Conservation (phyloP, 768 basidiomycete species). For the Mrakia hoshinonis region DNA sequence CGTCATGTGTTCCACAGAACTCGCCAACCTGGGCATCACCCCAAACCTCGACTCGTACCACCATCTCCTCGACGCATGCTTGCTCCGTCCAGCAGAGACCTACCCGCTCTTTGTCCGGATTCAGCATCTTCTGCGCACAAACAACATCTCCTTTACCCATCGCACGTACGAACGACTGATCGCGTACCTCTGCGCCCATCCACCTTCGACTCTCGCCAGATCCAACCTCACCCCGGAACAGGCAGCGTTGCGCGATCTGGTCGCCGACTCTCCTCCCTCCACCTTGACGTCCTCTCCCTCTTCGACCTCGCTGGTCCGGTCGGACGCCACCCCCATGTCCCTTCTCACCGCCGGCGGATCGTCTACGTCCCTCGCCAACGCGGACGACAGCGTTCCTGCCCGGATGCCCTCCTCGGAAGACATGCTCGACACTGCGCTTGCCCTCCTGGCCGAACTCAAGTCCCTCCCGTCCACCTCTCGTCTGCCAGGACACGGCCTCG, state of each 20-base stretch:
- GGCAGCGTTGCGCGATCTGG: background rate
- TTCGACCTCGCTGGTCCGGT: background rate
- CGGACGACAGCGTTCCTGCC: background rate
- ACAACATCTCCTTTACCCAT: conserved; percentile 7
- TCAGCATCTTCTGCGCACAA: background rate
- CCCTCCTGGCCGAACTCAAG: no score
- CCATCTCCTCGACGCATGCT: conserved; percentile 22
- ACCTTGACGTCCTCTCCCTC: background rate
- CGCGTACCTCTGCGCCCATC: conserved; percentile 22
- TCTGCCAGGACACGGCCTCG: no score
- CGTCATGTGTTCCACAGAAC: no score
- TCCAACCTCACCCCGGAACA: background rate
- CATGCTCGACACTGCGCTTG: no score
- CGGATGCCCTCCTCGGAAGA: no score
- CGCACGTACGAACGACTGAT: conserved; percentile 22
- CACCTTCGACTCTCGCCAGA: background rate
- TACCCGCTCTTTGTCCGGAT: conserved; percentile 7
- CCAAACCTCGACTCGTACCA: conserved; percentile 25
- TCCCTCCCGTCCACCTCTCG: no score
- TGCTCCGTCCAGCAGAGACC: conserved; percentile 18
- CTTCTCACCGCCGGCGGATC: background rate
- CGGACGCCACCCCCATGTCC: background rate
- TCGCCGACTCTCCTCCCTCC: background rate
- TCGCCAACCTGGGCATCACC: conserved; percentile 7
- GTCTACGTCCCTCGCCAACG: background rate